These are phyloP conservation scores for Rhodocollybia butyracea DNA, from an alignment of 768 basidiomycete species.

Conservation along the genomic window DNA sequence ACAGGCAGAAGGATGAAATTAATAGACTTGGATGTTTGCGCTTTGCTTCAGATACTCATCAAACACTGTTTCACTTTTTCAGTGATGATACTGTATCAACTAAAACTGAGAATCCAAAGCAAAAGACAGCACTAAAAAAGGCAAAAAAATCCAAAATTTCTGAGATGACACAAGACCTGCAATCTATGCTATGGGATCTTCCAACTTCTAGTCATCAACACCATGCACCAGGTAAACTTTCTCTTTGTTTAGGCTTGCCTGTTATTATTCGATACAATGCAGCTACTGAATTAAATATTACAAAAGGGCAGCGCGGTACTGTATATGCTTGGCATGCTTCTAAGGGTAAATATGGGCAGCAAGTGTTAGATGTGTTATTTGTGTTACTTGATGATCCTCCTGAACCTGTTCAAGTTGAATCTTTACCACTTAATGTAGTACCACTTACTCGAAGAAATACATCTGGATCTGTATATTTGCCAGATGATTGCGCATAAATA, in stretches of 20 bases:
- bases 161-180: constrained; percentile 8
- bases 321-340: constrained; percentile 23
- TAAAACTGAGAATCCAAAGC: constrained; percentile 5
- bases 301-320: constrained; percentile 27
- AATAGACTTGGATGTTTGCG: constrained; percentile 23
- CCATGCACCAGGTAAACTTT: constrained; percentile 24
- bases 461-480: too few relatives aligned
- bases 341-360: constrained; percentile 6
- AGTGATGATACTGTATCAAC: constrained; percentile 22
- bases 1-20: constrained; percentile 26
- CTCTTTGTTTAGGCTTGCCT: constrained; percentile 30
- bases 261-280: constrained; percentile 27
- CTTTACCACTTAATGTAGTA: too few relatives aligned
- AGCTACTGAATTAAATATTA: constrained; percentile 31
- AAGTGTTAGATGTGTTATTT: constrained; percentile 25
- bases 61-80: too few relatives aligned
- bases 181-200: constrained; percentile 19
- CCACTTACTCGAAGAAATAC: too few relatives aligned
- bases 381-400: too few relatives aligned
- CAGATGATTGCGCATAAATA: too few relatives aligned
- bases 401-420: too few relatives aligned
- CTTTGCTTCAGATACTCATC: constrained; percentile 33
- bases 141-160: background rate
- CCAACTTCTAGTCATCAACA: constrained; percentile 20
- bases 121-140: background rate